Conservation (phyloP, 352 stramenopile genomes). For the Pythium scleroteichum region DNA sequence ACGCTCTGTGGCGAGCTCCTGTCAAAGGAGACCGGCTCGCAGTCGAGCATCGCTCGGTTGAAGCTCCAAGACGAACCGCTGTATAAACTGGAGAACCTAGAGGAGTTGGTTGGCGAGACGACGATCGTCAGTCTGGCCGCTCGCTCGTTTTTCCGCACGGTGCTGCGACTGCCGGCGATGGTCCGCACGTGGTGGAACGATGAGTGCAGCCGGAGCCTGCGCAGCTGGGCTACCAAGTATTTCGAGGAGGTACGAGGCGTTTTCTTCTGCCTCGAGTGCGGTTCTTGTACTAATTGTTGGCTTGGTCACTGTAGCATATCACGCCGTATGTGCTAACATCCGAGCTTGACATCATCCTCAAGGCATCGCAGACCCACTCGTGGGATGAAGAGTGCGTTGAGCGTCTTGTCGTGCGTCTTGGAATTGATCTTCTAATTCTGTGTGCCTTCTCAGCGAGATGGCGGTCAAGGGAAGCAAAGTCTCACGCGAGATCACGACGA, state of each 20-base stretch:
- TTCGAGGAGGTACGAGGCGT: slow-evolving; percentile 68
- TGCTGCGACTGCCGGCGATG: slow-evolving; percentile 81
- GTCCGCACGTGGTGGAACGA: slow-evolving; percentile 91
- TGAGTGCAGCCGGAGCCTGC: slow-evolving; percentile 75
- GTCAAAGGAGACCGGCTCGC: slow-evolving; percentile 52
- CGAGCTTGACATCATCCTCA: slow-evolving; percentile 79
- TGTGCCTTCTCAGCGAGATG: slow-evolving; percentile 58
- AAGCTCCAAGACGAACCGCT: slow-evolving; percentile 54
- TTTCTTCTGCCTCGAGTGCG: neutral
- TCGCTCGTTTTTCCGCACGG: slow-evolving; percentile 81
- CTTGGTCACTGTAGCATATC: slow-evolving; percentile 44
- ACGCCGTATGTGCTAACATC: slow-evolving; percentile 75
- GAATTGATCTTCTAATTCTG: slow-evolving; percentile 4
- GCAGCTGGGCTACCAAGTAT: slow-evolving; percentile 87
- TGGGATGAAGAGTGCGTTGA: slow-evolving; percentile 67
- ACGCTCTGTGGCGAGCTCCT: slow-evolving; percentile 62
- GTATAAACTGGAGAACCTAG: slow-evolving; percentile 46
- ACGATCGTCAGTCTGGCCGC: slow-evolving; percentile 44
- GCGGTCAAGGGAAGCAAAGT: slow-evolving; percentile 85
- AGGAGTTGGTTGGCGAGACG: slow-evolving; percentile 13
- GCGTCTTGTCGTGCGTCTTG: slow-evolving; percentile 1
- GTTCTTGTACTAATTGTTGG: neutral
- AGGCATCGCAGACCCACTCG: slow-evolving; percentile 46
- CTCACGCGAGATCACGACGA: slow-evolving; percentile 88
- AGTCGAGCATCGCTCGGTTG: slow-evolving; percentile 14